A percentile compares a stretch with the other conserved stretches of the same genome.
phyloP scores from a whole-genome alignment of 768 basidiomycete genomes.

The Serendipita sp. region DNA sequence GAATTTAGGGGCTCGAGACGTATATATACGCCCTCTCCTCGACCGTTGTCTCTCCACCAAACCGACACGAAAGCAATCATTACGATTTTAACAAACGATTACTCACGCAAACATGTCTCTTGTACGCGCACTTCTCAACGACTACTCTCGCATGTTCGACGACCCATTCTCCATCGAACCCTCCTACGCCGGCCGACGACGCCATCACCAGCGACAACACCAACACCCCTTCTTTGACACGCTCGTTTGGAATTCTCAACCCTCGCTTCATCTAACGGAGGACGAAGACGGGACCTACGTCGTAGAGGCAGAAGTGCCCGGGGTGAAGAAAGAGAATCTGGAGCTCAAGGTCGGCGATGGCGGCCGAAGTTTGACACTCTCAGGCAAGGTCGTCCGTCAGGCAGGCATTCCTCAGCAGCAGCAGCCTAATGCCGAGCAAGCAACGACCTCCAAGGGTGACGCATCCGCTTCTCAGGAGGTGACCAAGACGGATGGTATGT shows the following conservation, averaged over 20 bases:
- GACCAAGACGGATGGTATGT: slow-evolving; percentile 7
- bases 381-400: slow-evolving; percentile 37
- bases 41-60: too few species aligned
- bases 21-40: too few species aligned
- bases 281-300: slow-evolving; percentile 41
- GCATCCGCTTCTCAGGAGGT: neutral
- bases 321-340: slow-evolving; percentile 62
- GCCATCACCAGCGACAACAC: slow-evolving; percentile 8
- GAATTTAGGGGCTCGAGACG: too few species aligned
- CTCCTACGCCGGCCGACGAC: slow-evolving; percentile 20
- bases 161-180: slow-evolving; percentile 39
- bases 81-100: neutral
- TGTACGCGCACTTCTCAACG: slow-evolving; percentile 46
- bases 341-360: slow-evolving; percentile 55
- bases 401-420: neutral
- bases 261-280: slow-evolving; percentile 55
- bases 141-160: slow-evolving; percentile 63
- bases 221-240: too few species aligned
- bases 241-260: slow-evolving; percentile 15
- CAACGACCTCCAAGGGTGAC: neutral
- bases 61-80: too few species aligned
- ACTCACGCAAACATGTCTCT: slow-evolving; percentile 37
- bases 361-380: slow-evolving; percentile 55
- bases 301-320: slow-evolving; percentile 64
- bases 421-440: too few species aligned